Evolutionary conservation across 768 basidiomycete species (phyloP).

Genomic region (Termitomyces sp.): DNA sequence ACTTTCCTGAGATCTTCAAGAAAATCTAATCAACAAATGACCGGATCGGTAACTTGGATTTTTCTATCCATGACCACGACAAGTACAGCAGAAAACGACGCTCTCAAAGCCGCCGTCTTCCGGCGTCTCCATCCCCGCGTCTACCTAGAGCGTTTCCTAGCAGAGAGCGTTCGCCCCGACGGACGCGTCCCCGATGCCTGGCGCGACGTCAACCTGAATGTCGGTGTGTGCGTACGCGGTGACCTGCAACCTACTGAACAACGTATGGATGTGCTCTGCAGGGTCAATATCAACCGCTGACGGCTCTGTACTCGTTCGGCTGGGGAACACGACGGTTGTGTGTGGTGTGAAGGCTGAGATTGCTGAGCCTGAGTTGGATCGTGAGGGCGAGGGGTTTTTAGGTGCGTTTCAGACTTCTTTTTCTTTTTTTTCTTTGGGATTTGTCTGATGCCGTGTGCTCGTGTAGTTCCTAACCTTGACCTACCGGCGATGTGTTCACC

Average conservation of each 20-base stretch:
- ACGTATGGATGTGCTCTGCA: constrained; percentile 24
- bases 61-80: constrained; percentile 7
- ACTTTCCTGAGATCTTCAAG: too few species aligned
- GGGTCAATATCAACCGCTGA: constrained; percentile 94
- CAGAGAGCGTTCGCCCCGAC: constrained; percentile 77
- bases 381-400: constrained; percentile 73
- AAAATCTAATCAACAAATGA: neutral
- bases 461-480: constrained; percentile 88
- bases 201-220: constrained; percentile 75
- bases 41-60: constrained; percentile 3
- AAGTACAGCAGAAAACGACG: constrained; percentile 23
- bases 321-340: constrained; percentile 93
- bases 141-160: constrained; percentile 85
- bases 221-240: constrained; percentile 49
- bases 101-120: constrained; percentile 58
- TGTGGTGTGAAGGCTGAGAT: constrained; percentile 97
- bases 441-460: neutral
- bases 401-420: constrained; percentile 42
- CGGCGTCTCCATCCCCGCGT: constrained; percentile 85
- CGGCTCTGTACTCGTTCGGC: constrained; percentile 85
- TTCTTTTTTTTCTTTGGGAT: neutral
- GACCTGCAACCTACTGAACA: constrained; percentile 3
- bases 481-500: constrained; percentile 92
- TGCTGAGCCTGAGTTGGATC: constrained; percentile 81
- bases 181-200: constrained; percentile 68